Conservation (phyloP, 805 yeast species). For the Groenewaldozyma tartarivorans region DNA sequence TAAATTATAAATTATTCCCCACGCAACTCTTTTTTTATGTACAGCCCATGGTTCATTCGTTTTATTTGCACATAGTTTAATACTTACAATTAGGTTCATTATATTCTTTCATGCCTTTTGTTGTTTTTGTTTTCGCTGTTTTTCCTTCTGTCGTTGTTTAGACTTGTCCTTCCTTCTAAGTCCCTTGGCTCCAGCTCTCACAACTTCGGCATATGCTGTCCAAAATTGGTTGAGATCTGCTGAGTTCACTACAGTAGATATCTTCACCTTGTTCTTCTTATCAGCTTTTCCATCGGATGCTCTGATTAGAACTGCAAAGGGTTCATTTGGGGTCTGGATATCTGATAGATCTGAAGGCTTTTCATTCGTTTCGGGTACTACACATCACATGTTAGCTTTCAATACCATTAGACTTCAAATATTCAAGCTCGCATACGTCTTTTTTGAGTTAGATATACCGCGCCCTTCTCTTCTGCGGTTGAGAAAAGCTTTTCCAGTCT, state of each 20-base stretch:
- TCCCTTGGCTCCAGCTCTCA: slow-evolving; percentile 67
- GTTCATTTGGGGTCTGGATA: slow-evolving; percentile 7
- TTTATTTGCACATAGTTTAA: neutral
- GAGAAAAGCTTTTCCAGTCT: slow-evolving; percentile 21
- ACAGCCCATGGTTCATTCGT: too few relatives aligned
- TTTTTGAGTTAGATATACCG: slow-evolving; percentile 14
- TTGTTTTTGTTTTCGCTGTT: slow-evolving; percentile 16
- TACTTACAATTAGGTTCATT: too few relatives aligned
- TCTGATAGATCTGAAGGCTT: neutral
- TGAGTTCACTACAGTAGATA: slow-evolving; percentile 63
- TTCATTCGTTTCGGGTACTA: too few relatives aligned
- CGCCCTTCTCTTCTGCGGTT: slow-evolving; percentile 22
- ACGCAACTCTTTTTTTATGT: too few relatives aligned
- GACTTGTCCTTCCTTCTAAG: slow-evolving; percentile 76
- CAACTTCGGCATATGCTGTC: slow-evolving; percentile 58
- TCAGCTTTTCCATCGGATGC: slow-evolving; percentile 49
- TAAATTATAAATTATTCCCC: too few relatives aligned
- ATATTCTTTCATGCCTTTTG: too few relatives aligned
- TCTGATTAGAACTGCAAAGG: slow-evolving; percentile 60
- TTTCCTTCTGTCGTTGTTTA: slow-evolving; percentile 49
- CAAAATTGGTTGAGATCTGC: slow-evolving; percentile 62
- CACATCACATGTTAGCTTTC: too few relatives aligned
- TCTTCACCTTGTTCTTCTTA: slow-evolving; percentile 43
- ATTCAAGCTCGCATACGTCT: slow-evolving; percentile 6
- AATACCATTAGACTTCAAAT: too few relatives aligned